Evolutionary conservation across 139 green algal genomes (phyloP).

Genomic region (Bryopsis sp.): DNA sequence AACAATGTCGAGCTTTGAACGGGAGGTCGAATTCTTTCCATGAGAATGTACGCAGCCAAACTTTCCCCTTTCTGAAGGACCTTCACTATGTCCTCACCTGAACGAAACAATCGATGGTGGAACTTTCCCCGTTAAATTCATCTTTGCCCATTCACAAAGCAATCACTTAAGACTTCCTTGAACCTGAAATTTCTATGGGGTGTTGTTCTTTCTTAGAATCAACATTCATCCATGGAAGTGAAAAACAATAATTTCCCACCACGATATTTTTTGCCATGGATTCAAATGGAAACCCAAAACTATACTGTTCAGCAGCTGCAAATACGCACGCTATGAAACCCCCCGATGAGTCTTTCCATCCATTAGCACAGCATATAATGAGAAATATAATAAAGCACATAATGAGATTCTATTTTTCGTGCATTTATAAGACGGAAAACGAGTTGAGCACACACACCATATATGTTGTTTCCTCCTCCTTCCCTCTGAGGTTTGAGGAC

Average conservation of each 20-base stretch:
- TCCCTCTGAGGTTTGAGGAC: conserved; percentile 94
- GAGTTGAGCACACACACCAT: conserved; percentile 42
- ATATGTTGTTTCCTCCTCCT: conserved; percentile 96
- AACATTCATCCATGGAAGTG: too few relatives aligned
- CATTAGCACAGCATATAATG: background rate
- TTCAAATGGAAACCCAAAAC: too few relatives aligned
- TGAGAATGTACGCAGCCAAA: conserved; percentile 87
- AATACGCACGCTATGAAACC: too few relatives aligned
- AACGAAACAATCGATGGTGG: background rate
- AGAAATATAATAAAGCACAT: background rate
- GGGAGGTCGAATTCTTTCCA: conserved; percentile 90
- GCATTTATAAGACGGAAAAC: background rate
- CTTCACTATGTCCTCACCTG: conserved; percentile 1
- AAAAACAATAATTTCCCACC: too few relatives aligned
- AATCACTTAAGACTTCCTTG: background rate
- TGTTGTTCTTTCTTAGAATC: conserved; percentile 1
- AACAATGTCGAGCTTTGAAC: conserved; percentile 42
- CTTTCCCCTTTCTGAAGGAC: conserved; percentile 23
- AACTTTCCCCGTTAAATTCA: background rate
- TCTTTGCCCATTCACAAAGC: background rate
- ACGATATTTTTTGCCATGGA: background rate
- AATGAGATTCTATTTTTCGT: background rate
- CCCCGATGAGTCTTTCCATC: too few relatives aligned
- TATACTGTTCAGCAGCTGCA: too few relatives aligned
- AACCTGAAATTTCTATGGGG: background rate